Evolutionary conservation across 768 basidiomycete genomes (phyloP).

Genomic region (Psilocybe azurescens): DNA sequence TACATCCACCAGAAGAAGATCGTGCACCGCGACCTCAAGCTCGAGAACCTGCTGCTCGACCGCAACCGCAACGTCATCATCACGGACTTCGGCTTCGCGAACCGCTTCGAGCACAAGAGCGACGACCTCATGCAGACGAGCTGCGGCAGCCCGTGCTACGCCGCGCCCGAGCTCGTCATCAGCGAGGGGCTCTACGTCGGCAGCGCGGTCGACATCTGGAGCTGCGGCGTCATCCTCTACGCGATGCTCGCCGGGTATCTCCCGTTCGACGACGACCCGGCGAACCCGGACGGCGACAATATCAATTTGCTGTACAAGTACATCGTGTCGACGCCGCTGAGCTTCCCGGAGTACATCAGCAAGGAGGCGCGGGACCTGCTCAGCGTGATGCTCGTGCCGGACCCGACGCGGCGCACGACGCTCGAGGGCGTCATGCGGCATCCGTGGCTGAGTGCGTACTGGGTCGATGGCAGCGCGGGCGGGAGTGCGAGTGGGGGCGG

Average conservation of each 20-base stretch:
- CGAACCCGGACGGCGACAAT: constrained; percentile 98
- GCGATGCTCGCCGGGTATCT: constrained; percentile 97
- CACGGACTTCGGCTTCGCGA: constrained; percentile 99
- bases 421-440: constrained; percentile 85
- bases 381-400: constrained; percentile 92
- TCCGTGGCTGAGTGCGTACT: constrained; percentile 79
- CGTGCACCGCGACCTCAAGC: constrained; percentile 98
- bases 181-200: constrained; percentile 97
- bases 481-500: too few relatives aligned
- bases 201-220: constrained; percentile 98
- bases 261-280: constrained; percentile 99
- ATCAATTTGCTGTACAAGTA: constrained; percentile 99
- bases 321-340: constrained; percentile 95
- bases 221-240: constrained; percentile 93
- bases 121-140: constrained; percentile 99
- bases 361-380: constrained; percentile 83
- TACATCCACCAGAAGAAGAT: constrained; percentile 99
- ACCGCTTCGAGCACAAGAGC: constrained; percentile 89
- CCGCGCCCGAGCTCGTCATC: constrained; percentile 97
- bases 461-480: constrained; percentile 59
- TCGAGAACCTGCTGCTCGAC: constrained; percentile 97
- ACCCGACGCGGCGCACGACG: constrained; percentile 80
- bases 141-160: constrained; percentile 97
- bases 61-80: constrained; percentile 98
- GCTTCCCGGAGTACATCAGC: constrained; percentile 98